Percentiles rank a stretch among this genome's conserved stretches.
phyloP scores from a whole-genome alignment of 768 basidiomycete species.

The Mycena haematopus region DNA sequence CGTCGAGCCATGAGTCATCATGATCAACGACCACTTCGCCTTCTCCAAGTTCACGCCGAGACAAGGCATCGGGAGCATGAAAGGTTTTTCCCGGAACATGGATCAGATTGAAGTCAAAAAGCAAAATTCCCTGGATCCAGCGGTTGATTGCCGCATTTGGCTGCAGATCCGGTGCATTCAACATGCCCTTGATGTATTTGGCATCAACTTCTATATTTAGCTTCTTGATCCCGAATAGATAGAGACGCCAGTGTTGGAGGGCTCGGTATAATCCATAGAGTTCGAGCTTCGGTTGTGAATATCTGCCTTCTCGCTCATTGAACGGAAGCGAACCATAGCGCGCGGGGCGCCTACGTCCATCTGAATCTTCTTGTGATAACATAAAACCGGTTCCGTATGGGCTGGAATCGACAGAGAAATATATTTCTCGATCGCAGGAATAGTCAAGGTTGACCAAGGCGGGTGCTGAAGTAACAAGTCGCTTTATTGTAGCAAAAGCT shows the following conservation, averaged over 20 bases:
- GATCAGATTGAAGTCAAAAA: constrained; percentile 44
- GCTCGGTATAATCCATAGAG: constrained; percentile 44
- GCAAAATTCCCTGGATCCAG: constrained; percentile 47
- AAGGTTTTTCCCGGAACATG: constrained; percentile 45
- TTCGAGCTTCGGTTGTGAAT: constrained; percentile 48
- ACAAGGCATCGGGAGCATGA: constrained; percentile 47
- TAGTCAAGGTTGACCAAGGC: constrained; percentile 36
- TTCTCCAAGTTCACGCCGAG: constrained; percentile 32
- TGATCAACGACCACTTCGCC: constrained; percentile 29
- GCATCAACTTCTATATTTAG: constrained; percentile 47
- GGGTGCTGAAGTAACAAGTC: constrained; percentile 32
- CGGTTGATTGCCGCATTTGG: constrained; percentile 46
- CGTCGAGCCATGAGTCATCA: constrained; percentile 38
- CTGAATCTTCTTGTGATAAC: background rate
- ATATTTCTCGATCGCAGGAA: background rate
- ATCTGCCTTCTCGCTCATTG: constrained; percentile 39
- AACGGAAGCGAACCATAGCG: constrained; percentile 25
- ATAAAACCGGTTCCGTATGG: background rate
- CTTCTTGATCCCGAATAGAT: constrained; percentile 35
- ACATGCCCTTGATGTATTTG: constrained; percentile 49
- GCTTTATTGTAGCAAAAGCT: constrained; percentile 35
- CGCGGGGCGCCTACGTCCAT: background rate
- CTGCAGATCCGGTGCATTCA: constrained; percentile 45
- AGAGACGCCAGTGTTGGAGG: constrained; percentile 2
- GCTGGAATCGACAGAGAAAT: constrained; percentile 4